These are phyloP conservation scores for Agroathelia rolfsii DNA, from an alignment of 1,284 basidiomycete genomes.

Conservation along the genomic window DNA sequence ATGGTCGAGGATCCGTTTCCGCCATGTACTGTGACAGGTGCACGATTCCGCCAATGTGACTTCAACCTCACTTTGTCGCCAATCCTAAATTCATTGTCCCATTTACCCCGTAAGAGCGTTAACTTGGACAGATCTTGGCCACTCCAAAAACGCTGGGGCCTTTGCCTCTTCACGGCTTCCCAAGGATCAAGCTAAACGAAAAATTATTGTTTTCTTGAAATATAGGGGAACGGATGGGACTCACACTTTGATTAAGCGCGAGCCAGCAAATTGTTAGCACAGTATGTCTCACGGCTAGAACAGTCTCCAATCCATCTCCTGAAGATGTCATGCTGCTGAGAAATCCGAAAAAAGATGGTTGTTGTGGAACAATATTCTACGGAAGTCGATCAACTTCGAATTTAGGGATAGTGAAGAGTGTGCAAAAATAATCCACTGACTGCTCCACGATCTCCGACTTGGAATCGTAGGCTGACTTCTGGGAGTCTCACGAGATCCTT, in stretches of 20 bases:
- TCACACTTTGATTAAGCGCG: constrained; percentile 78
- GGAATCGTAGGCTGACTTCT: constrained; percentile 63
- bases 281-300: constrained; percentile 69
- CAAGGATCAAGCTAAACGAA: constrained; percentile 43
- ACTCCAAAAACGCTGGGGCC: constrained; percentile 72
- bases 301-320: constrained; percentile 46
- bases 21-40: constrained; percentile 50
- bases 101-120: constrained; percentile 51
- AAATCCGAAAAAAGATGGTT: too few relatives aligned
- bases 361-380: constrained; percentile 59
- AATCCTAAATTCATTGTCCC: constrained; percentile 56
- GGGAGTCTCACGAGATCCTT: constrained; percentile 60
- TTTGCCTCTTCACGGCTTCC: constrained; percentile 43
- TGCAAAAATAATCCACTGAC: constrained; percentile 35
- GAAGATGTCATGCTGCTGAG: too few relatives aligned
- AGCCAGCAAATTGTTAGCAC: constrained; percentile 82
- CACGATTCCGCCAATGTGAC: constrained; percentile 27
- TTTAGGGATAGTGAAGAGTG: too few relatives aligned
- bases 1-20: constrained; percentile 34
- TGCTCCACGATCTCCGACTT: constrained; percentile 60
- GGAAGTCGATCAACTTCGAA: too few relatives aligned
- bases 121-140: constrained; percentile 57
- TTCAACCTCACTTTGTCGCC: constrained; percentile 58
- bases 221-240: constrained; percentile 16
- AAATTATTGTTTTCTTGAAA: constrained; percentile 1